Base-by-base conservation (phyloP, 768 basidiomycete genomes). In the Tubosaeta sp. region DNA sequence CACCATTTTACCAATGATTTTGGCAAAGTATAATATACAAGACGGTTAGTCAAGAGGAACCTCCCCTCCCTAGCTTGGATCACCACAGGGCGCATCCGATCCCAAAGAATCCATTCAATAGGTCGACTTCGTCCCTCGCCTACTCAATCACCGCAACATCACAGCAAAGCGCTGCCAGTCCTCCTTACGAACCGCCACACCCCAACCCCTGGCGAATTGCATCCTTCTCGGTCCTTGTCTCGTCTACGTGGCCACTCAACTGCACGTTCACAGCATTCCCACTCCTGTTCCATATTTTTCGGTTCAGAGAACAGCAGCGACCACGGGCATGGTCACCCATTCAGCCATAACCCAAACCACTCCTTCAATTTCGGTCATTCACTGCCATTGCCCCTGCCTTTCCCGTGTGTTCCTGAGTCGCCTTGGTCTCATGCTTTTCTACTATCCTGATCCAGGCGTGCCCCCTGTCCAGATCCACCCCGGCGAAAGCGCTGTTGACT, bases 41-140 rank as follows among this genome's bases (percentile, higher is more conserved):
- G 62, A 79, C 94, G 32, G 90, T 98, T 57, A 77, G 77, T 56
- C 86, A 90, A 59, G 95, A 98, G 65, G 84, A 91, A 56, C 87
- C n/a, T n/a, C n/a, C 89, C n/a, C 73, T 92, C 48, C 90, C 89
- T 13, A 71, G 74, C 31, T 67, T 90, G 27, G 87, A 90, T 48
- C 61, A 60, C 13, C 74, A 81, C 46, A 76, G 85, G 45, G 76
- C 74, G 4, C 84, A 89, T 62, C 84, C 86, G 18, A 81, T 79
- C 32, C 70, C 90, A 56, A 87, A 84, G 70, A 88, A 88, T 64
- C 87, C 88, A 0, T 91, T 90, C 70, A 87, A 86, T 65, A 84
- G 85, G 34, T 90, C 88, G 6, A 87, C 80, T 0, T 89, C 88
- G 1, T 90, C 90, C 2, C 76, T 90, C 32, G 83, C 66, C 54